phyloP scores from a whole-genome alignment of 306 rosid genomes.

The Acacia crassicarpa region DNA sequence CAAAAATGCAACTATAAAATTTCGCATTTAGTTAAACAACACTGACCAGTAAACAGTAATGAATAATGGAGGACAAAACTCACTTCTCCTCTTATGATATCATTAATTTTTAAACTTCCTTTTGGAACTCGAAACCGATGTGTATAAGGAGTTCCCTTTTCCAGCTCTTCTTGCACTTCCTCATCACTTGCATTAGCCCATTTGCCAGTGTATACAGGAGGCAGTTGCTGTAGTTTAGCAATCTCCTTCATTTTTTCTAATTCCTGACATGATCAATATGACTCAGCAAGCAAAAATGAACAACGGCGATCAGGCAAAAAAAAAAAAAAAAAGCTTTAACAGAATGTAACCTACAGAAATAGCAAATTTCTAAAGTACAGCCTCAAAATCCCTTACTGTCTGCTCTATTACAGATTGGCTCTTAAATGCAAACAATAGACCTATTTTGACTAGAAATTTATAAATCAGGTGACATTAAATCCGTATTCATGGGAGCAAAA shows the following conservation, averaged over 20 bases:
- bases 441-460: background rate
- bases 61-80: conserved; percentile 29
- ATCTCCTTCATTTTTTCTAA: conserved; percentile 91
- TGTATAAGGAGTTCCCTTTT: conserved; percentile 72
- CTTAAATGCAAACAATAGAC: background rate
- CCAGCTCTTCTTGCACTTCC: conserved; percentile 75
- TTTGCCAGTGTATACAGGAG: conserved; percentile 89
- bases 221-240: conserved; percentile 71
- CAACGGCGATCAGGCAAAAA: background rate
- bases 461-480: conserved; percentile 15
- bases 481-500: conserved; percentile 4
- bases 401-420: background rate
- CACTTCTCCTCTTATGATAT: conserved; percentile 89
- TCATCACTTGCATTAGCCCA: conserved; percentile 70
- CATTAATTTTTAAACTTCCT: conserved; percentile 83
- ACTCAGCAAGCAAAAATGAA: background rate
- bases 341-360: conserved; percentile 10
- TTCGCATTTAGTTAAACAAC: background rate
- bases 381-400: background rate
- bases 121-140: conserved; percentile 83
- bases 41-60: background rate
- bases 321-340: background rate
- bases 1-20: background rate
- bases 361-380: background rate
- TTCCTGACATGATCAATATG: conserved; percentile 53